Evolutionary conservation across 495 filamentous ascomycete genomes (phyloP).

Genomic region (Xylaria palmicola): DNA sequence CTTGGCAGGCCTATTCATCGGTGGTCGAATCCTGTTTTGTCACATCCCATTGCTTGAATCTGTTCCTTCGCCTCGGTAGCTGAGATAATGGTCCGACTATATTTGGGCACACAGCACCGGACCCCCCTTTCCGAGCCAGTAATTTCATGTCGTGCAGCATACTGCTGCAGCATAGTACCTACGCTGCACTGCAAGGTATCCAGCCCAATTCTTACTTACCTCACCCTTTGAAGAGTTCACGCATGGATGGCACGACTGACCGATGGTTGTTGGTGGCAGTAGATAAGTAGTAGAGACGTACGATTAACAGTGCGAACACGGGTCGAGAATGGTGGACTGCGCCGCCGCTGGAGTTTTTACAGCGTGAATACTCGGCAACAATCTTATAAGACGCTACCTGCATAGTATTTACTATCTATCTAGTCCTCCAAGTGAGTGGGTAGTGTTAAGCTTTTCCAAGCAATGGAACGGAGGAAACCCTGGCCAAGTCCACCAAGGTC

Average conservation of each 20-base stretch:
- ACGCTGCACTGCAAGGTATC: no score
- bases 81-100: neutral
- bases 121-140: neutral
- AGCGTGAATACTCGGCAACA: neutral
- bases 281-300: neutral
- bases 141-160: neutral
- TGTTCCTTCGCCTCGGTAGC: neutral
- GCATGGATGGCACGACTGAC: neutral
- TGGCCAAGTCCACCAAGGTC: no score
- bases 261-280: no score
- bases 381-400: neutral
- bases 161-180: no score
- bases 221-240: no score
- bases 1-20: slow-evolving; percentile 13
- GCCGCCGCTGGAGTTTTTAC: neutral
- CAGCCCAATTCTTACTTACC: no score
- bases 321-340: neutral
- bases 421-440: neutral
- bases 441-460: neutral
- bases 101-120: neutral
- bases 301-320: neutral
- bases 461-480: no score
- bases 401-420: neutral
- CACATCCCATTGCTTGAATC: neutral
- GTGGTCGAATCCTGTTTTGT: neutral